phyloP scores from a whole-genome alignment of 2,329 filamentous ascomycete species.

The Peltaster fructicola region DNA sequence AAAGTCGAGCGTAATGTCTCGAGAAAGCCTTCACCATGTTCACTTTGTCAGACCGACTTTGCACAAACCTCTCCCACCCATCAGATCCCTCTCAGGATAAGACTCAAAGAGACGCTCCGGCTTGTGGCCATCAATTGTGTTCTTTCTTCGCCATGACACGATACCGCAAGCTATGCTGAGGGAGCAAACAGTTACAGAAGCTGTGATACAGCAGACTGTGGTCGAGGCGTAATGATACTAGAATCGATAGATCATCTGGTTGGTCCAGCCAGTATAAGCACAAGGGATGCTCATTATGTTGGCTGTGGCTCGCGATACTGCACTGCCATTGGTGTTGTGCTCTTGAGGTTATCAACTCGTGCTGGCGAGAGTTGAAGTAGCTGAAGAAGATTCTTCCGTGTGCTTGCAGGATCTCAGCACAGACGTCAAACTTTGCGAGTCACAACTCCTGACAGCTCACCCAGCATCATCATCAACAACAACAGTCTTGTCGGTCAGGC shows the following conservation, averaged over 20 bases:
- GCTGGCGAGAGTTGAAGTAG: not conserved
- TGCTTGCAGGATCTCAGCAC: not conserved
- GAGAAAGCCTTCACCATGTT: too few species aligned
- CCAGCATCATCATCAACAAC: too few species aligned
- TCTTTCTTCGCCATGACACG: constrained; percentile 49
- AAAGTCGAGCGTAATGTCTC: too few species aligned
- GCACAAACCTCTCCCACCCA: constrained; percentile 94
- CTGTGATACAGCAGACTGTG: constrained; percentile 8
- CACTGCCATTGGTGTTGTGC: too few species aligned
- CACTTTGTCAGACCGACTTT: constrained; percentile 77
- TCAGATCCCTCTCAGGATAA: constrained; percentile 57
- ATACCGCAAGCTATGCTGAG: constrained; percentile 14
- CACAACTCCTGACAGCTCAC: too few species aligned
- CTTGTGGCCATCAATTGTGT: constrained; percentile 88
- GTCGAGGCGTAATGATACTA: constrained; percentile 12
- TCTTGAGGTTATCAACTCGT: not conserved
- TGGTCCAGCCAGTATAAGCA: not conserved
- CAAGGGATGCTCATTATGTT: not conserved
- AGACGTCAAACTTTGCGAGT: too few species aligned
- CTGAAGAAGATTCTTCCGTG: not conserved
- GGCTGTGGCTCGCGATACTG: too few species aligned
- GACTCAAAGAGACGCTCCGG: constrained; percentile 88
- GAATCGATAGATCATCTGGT: constrained; percentile 6
- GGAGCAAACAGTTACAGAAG: constrained; percentile 17
- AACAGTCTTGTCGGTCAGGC: too few species aligned